phyloP scores from a whole-genome alignment of 2,329 filamentous ascomycete species.

The Colletotrichum sp. region DNA sequence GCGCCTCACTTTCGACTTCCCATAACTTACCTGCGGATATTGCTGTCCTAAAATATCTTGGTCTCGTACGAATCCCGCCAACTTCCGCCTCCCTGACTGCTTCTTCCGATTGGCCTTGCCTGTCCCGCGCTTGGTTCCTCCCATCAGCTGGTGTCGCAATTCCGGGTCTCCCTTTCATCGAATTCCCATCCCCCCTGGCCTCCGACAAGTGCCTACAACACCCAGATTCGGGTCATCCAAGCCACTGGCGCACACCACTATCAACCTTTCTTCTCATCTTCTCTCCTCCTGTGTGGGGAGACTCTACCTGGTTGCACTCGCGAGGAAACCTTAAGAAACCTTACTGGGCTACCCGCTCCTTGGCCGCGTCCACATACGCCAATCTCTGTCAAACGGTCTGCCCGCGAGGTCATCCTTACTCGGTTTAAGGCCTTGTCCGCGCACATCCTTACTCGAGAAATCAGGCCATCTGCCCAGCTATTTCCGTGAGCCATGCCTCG shows the following conservation, averaged over 20 bases:
- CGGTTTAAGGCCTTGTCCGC: neutral
- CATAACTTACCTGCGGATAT: neutral
- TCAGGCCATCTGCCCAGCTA: neutral
- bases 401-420: neutral
- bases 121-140: neutral
- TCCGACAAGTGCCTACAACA: slow-evolving; percentile 1
- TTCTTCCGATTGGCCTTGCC: neutral
- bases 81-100: neutral
- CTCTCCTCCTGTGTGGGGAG: slow-evolving; percentile 2
- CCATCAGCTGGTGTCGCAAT: neutral
- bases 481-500: neutral
- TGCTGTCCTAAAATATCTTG: neutral
- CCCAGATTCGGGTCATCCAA: neutral
- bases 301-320: neutral
- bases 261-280: neutral
- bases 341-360: neutral
- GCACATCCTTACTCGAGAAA: neutral
- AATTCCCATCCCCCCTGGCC: neutral
- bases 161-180: neutral
- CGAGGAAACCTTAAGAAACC: neutral
- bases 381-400: neutral
- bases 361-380: neutral
- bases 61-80: neutral
- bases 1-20: neutral
- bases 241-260: neutral